Percentiles rank a stretch among this genome's conserved stretches.
phyloP scores from a whole-genome alignment of 768 basidiomycete species.

The Gautieria morchelliformis region DNA sequence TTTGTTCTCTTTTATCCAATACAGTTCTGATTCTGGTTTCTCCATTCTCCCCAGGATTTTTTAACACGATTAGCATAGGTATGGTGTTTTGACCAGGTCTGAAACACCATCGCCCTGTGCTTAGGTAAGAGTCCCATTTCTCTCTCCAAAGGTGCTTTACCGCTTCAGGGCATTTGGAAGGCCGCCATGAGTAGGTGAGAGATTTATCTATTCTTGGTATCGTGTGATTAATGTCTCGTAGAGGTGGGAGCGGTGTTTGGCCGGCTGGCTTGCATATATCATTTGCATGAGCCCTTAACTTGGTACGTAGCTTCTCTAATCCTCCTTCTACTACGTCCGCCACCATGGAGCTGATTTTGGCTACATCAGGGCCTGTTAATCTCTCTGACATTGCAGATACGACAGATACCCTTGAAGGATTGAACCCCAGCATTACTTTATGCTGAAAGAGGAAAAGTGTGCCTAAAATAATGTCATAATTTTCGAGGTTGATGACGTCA shows the following conservation, averaged over 20 bases:
- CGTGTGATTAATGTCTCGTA: slow-evolving; percentile 26
- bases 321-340: slow-evolving; percentile 11
- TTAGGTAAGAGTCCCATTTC: slow-evolving; percentile 22
- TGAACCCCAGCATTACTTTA: slow-evolving; percentile 1
- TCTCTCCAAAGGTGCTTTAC: slow-evolving; percentile 17
- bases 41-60: slow-evolving; percentile 15
- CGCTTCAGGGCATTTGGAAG: slow-evolving; percentile 27
- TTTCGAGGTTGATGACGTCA: slow-evolving; percentile 28
- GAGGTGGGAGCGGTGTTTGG: slow-evolving; percentile 17
- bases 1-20: slow-evolving; percentile 22
- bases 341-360: slow-evolving; percentile 8
- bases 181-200: slow-evolving; percentile 26
- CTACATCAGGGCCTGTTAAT: slow-evolving; percentile 4
- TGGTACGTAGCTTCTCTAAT: slow-evolving; percentile 8
- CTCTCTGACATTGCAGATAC: not conserved
- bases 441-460: slow-evolving; percentile 14
- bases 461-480: slow-evolving; percentile 31
- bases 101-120: slow-evolving; percentile 23
- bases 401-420: not conserved
- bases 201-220: slow-evolving; percentile 27
- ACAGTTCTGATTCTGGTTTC: slow-evolving; percentile 14
- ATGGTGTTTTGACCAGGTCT: slow-evolving; percentile 18
- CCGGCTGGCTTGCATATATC: slow-evolving; percentile 12
- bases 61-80: slow-evolving; percentile 26
- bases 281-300: slow-evolving; percentile 15